Base-by-base conservation (phyloP, 2,329 filamentous ascomycete genomes). In the Calonectria honghensis region DNA sequence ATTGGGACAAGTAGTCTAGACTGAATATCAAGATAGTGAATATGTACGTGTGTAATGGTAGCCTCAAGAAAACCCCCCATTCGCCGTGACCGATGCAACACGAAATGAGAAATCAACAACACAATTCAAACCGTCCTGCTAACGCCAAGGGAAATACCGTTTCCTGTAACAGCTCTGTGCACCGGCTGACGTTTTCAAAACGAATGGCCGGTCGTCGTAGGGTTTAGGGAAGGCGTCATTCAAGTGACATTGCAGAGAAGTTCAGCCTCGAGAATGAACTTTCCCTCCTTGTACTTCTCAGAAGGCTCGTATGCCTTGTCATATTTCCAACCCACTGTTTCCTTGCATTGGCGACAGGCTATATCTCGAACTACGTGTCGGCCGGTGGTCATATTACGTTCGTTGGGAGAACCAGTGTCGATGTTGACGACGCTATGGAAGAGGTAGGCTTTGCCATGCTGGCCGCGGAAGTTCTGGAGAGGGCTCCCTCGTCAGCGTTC, bases 261-360 rank as follows among this genome's bases (percentile, higher is more conserved):
- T 87, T 98, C 96, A 39, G 94, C 95, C 88, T 98, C 96, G 72
- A 99, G 90, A 74, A 99, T 99, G 84, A 94, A 98, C 87, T 98
- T 99, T 71, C 96, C 96, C 89, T 99, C 97, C 89, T 99, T 99
- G 87, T 99, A 99, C 87, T 98, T 98, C 90, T 99, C 96, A 77
- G 90, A 93, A 41, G 89, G 86, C 88, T 99, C 97, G 84, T 94
- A 98, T 1, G 97, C 97, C 88, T 97, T 98, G 86, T 99, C 97
- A 85, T 99, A 99, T 85, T 98, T 98, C 97, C 97, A 99, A 45
- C 97, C 97, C 68, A 99, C 97, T 37, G 94, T 94, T 85, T 96
- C 94, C 83, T 94, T 94, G 90, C 97, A 99, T 85, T 98, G 95
- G 73, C 94, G 91, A 88, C 97, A 99, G 73, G 89, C 89, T 81